These are phyloP conservation scores for Emericellopsis cladophorae DNA, from an alignment of 2,329 filamentous ascomycete species.

Conservation along the genomic window DNA sequence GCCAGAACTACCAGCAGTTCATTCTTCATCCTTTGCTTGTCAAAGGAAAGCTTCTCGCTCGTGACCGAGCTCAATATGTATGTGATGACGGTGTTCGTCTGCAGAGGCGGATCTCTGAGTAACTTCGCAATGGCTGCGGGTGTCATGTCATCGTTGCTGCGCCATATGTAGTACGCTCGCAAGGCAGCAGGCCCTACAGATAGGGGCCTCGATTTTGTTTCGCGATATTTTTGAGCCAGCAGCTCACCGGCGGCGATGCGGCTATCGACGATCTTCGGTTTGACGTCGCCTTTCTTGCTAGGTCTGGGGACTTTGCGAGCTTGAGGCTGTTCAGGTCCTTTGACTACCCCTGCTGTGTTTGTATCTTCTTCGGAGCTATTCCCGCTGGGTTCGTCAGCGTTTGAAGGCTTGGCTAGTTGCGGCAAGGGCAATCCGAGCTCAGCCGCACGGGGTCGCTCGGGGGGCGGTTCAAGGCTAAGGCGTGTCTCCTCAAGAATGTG, in stretches of 20 bases:
- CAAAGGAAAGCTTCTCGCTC: conserved; percentile 35
- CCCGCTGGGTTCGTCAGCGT: neutral
- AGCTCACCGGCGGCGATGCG: conserved; percentile 30
- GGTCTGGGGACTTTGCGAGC: neutral
- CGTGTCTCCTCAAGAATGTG: conserved; percentile 58
- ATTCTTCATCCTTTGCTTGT: conserved; percentile 26
- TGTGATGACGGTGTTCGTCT: conserved; percentile 36
- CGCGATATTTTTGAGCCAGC: conserved; percentile 21
- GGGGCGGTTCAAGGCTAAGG: conserved; percentile 51
- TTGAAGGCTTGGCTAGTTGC: no score
- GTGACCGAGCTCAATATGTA: conserved; percentile 48
- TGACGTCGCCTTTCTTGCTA: neutral
- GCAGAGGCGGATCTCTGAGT: conserved; percentile 48
- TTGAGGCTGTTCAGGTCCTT: no score
- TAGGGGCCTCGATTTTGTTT: conserved; percentile 10
- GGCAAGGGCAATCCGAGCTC: conserved; percentile 46
- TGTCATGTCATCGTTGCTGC: conserved; percentile 32
- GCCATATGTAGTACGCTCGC: conserved; percentile 54
- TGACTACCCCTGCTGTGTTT: neutral
- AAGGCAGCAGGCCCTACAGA: conserved; percentile 22
- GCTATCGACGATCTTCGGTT: conserved; percentile 11
- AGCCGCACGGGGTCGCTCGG: conserved; percentile 55
- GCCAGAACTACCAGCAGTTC: conserved; percentile 28
- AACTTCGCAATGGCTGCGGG: conserved; percentile 37
- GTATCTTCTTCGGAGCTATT: neutral